Percentiles rank a stretch among this genome's conserved stretches.
phyloP scores from a whole-genome alignment of 306 rosid species.

The Cicer chorassanicum region DNA sequence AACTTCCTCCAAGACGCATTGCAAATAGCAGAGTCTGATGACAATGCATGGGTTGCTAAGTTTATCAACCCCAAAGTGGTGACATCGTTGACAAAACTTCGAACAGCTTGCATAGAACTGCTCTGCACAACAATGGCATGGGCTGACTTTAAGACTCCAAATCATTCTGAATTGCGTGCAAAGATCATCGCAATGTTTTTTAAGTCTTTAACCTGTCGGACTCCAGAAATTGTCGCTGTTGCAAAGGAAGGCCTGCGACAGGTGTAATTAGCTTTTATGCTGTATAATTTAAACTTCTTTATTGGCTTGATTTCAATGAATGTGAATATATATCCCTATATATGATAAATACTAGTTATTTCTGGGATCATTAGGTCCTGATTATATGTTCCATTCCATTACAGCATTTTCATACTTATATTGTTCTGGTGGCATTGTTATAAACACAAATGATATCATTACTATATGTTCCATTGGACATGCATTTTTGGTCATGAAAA shows the following conservation, averaged over 20 bases:
- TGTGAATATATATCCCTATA: slow-evolving; percentile 28
- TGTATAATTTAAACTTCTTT: slow-evolving; percentile 34
- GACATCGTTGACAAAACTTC: slow-evolving; percentile 87
- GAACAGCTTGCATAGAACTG: slow-evolving; percentile 95
- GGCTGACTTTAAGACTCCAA: slow-evolving; percentile 95
- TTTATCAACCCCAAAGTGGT: slow-evolving; percentile 90
- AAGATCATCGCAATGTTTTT: slow-evolving; percentile 98
- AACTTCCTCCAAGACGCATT: slow-evolving; percentile 97
- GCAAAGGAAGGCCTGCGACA: slow-evolving; percentile 98
- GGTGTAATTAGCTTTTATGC: slow-evolving; percentile 55
- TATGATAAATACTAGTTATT: slow-evolving; percentile 20
- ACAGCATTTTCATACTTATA: slow-evolving; percentile 30
- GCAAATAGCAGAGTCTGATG: slow-evolving; percentile 98
- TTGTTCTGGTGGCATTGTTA: slow-evolving; percentile 32
- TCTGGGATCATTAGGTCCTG: slow-evolving; percentile 35
- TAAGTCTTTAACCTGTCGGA: slow-evolving; percentile 92
- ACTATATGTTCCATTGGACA: slow-evolving; percentile 16
- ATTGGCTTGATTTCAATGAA: slow-evolving; percentile 29
- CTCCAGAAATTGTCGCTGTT: slow-evolving; percentile 97
- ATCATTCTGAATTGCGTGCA: slow-evolving; percentile 91
- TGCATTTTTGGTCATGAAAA: slow-evolving; percentile 30
- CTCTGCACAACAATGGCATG: slow-evolving; percentile 99
- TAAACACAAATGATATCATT: slow-evolving; percentile 12
- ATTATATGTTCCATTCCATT: slow-evolving; percentile 29
- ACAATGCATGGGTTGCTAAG: slow-evolving; percentile 88